Base-by-base conservation (phyloP, 78 protist species). In the Speleostelium caveatum region DNA sequence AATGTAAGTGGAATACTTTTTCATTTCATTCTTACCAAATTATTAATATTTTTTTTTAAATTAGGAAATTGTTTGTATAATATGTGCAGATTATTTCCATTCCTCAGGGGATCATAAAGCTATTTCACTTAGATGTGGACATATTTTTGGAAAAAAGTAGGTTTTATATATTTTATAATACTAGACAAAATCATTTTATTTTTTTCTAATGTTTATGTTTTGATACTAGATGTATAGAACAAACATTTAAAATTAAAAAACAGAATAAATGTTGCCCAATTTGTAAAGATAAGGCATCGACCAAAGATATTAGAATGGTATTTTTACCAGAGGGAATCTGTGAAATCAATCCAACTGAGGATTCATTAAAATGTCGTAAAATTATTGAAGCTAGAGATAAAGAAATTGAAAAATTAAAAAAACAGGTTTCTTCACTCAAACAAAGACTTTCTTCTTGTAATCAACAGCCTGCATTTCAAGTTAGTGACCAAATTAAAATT, bases 61-160 rank as follows among this genome's bases (percentile, higher is more conserved):
- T 26, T 26, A 75, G 38, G 87, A 65, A 2, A 35, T 22, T 10
- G 17, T 32, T 24, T 77, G 87, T 51, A 30, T 35, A 32, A 65
- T 77, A 32, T 77, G 87, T 77, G 42, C 35, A 1, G 87, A 77
- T 24, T 42, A 33, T 16, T 77, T 62, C 65, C 65, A 63, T 65
- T 32, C 19, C 1, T 21, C 51, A 16, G 75, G 65, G n/a, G 21
- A 45, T 6, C 87, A 77, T n/a, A 53, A 33, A 65, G 55, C 87
- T 8, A 5, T 21, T 36, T 1, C 74, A 36, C 33, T 77, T 1
- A 77, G 65, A 35, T 77, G 87, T 77, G 87, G 87, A 17, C 87
- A 77, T 49, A 63, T 77, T 12, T 77, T 49, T 77, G 73, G 87
- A 24, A 65, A 55, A 49, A 3, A 8, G 53, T 45, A 45, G 53